Conservation (phyloP, 2,329 filamentous ascomycete genomes). For the Bipolaris sorokiniana region DNA sequence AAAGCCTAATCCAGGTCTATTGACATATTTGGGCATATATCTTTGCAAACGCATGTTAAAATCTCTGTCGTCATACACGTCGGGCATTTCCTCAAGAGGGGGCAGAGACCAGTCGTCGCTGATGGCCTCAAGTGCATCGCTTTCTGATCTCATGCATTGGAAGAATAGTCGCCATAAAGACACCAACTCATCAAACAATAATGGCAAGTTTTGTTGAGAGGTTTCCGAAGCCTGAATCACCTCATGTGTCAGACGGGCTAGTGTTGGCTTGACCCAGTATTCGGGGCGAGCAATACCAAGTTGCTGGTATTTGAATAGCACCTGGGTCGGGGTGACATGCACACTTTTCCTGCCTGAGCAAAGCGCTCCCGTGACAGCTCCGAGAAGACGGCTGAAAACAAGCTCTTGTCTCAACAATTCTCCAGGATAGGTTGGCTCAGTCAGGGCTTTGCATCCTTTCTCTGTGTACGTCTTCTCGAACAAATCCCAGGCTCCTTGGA, state of each 20-base stretch:
- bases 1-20: slow-evolving; percentile 29
- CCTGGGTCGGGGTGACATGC: slow-evolving; percentile 29
- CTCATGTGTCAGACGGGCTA: slow-evolving; percentile 35
- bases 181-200: slow-evolving; percentile 36
- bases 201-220: slow-evolving; percentile 22
- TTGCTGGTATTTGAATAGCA: slow-evolving; percentile 40
- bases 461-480: slow-evolving; percentile 39
- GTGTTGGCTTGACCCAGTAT: slow-evolving; percentile 27
- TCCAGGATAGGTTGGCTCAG: slow-evolving; percentile 27
- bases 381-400: slow-evolving; percentile 34
- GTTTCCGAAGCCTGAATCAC: slow-evolving; percentile 18
- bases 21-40: slow-evolving; percentile 30
- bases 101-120: slow-evolving; percentile 36
- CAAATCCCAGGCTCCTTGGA: slow-evolving; percentile 35
- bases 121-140: slow-evolving; percentile 26
- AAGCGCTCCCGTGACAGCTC: slow-evolving; percentile 23
- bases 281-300: slow-evolving; percentile 33
- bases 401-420: slow-evolving; percentile 24
- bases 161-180: slow-evolving; percentile 46
- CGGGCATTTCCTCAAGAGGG: slow-evolving; percentile 13
- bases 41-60: slow-evolving; percentile 36
- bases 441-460: slow-evolving; percentile 38
- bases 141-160: slow-evolving; percentile 32
- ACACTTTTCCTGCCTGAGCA: slow-evolving; percentile 16
- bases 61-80: slow-evolving; percentile 5